Conservation (phyloP, 2,329 filamentous ascomycete genomes). For the Aphanoascus verrucosus region DNA sequence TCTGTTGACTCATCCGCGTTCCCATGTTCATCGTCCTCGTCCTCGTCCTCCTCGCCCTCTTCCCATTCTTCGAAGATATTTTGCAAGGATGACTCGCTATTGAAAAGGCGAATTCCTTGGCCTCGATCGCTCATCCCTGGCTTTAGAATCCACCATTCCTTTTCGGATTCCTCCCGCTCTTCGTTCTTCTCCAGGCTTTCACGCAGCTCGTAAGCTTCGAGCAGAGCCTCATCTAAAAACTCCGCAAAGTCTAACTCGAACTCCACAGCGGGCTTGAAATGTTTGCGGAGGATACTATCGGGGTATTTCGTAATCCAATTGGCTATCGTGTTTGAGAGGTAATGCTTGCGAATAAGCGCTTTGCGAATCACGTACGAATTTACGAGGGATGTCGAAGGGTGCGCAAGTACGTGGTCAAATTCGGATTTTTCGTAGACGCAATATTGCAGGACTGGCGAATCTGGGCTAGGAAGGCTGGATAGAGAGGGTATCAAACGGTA, state of each 20-base stretch:
- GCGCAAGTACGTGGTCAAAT: constrained; percentile 60
- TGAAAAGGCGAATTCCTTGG: constrained; percentile 84
- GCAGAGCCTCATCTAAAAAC: constrained; percentile 83
- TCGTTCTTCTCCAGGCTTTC: constrained; percentile 66
- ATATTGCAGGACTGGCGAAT: constrained; percentile 59
- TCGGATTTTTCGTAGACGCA: constrained; percentile 77
- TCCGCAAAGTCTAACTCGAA: constrained; percentile 96
- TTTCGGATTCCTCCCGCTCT: constrained; percentile 48
- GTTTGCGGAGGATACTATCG: constrained; percentile 52
- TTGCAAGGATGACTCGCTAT: constrained; percentile 70
- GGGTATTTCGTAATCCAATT: constrained; percentile 83
- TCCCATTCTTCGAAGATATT: constrained; percentile 90
- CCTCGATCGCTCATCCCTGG: constrained; percentile 95
- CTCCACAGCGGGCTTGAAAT: constrained; percentile 67
- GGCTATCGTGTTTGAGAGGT: constrained; percentile 69
- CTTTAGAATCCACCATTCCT: constrained; percentile 96
- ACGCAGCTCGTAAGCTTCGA: constrained; percentile 79
- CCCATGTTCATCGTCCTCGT: constrained; percentile 51
- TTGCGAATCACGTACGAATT: constrained; percentile 96
- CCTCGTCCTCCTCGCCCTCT: constrained; percentile 52
- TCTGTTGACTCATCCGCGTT: constrained; percentile 24
- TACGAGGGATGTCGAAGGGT: constrained; percentile 54
- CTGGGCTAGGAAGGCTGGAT: constrained; percentile 38
- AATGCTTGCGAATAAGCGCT: constrained; percentile 92
- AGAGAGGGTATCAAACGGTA: constrained; percentile 47